phyloP scores from a whole-genome alignment of 345 rosid genomes.

The Acer yangbiense region DNA sequence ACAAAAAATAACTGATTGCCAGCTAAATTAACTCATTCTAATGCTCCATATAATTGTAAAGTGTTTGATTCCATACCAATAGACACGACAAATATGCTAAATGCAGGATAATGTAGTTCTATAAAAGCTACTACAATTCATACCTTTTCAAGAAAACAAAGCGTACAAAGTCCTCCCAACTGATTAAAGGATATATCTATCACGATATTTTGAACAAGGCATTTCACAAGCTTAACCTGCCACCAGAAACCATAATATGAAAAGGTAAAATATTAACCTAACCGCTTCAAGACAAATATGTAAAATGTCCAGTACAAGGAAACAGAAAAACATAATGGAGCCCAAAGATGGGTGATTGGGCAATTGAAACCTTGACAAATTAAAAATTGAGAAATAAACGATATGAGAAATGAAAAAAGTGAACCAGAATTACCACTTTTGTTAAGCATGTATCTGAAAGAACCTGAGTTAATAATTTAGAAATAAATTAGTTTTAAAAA shows the following conservation, averaged over 20 bases:
- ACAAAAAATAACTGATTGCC: not conserved
- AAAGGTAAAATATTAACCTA: not conserved
- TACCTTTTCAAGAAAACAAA: conserved; percentile 55
- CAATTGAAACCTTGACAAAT: not conserved
- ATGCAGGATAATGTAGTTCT: not conserved
- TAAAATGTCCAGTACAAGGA: not conserved
- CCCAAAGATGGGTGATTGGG: not conserved
- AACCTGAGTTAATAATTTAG: not conserved
- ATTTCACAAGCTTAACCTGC: conserved; percentile 56
- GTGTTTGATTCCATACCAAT: not conserved
- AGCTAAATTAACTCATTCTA: not conserved
- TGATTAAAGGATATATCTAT: conserved; percentile 53
- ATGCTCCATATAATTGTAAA: not conserved
- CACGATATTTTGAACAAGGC: conserved; percentile 39
- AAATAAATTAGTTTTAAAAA: too few relatives aligned
- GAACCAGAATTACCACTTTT: not conserved
- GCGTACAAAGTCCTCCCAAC: conserved; percentile 40
- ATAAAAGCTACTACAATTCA: not conserved
- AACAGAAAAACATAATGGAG: not conserved
- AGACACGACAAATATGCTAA: not conserved
- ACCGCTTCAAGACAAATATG: not conserved
- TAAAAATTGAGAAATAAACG: not conserved
- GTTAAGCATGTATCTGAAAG: not conserved
- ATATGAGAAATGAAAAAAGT: not conserved
- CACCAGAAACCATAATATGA: conserved; percentile 4